Evolutionary conservation across 1,284 basidiomycete species (phyloP).

Genomic region (Singerocomus inundabilis): DNA sequence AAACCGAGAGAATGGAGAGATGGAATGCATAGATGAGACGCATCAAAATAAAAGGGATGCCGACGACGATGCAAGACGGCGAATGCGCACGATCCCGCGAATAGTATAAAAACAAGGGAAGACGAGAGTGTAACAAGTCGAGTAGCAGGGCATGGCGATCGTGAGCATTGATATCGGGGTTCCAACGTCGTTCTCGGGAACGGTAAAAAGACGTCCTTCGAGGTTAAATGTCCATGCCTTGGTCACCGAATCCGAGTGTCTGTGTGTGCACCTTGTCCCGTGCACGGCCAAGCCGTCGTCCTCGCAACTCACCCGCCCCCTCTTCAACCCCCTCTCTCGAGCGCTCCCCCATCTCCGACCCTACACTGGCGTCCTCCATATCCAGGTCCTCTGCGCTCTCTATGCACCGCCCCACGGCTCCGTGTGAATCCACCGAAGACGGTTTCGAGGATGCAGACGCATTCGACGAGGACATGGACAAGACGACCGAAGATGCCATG

Average conservation of each 20-base stretch:
- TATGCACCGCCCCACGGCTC: neutral
- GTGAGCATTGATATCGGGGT: neutral
- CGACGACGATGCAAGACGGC: neutral
- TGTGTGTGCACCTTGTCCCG: conserved; percentile 17
- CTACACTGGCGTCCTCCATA: conserved; percentile 18
- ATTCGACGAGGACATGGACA: conserved; percentile 20
- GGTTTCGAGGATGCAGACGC: conserved; percentile 14
- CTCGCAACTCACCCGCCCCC: conserved; percentile 12
- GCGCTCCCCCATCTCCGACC: neutral
- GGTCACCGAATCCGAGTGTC: conserved; percentile 5
- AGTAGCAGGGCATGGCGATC: neutral
- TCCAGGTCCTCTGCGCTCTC: conserved; percentile 18
- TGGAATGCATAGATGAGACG: conserved; percentile 4
- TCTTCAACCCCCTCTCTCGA: conserved; percentile 1
- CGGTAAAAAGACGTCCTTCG: neutral
- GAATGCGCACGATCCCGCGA: neutral
- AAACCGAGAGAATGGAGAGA: neutral
- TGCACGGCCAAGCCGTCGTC: conserved; percentile 18
- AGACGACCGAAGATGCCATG: conserved; percentile 14
- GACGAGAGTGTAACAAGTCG: neutral
- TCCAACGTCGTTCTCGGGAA: neutral
- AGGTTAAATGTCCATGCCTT: conserved; percentile 21
- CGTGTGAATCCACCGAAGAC: conserved; percentile 8
- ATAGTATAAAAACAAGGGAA: neutral
- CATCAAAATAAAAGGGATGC: neutral